These are phyloP conservation scores for Fusarium anthophilum DNA, from an alignment of 2,329 filamentous ascomycete genomes.

Conservation along the genomic window DNA sequence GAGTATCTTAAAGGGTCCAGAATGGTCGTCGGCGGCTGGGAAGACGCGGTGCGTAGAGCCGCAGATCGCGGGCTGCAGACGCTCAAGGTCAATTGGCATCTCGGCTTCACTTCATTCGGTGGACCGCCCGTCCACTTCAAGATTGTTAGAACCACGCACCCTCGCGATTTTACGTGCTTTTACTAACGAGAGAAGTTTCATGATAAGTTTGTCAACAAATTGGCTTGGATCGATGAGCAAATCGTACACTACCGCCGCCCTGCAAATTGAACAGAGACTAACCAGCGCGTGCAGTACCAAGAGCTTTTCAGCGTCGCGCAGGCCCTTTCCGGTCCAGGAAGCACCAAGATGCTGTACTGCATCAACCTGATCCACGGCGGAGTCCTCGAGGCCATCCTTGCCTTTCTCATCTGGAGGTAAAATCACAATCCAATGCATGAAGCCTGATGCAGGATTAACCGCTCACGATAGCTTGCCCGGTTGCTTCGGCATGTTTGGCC, in stretches of 20 bases:
- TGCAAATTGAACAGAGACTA: too few species aligned
- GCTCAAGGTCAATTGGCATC: conserved; percentile 22
- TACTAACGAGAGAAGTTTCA: conserved; percentile 12
- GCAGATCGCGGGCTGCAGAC: conserved; percentile 6
- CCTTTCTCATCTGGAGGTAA: conserved; percentile 68
- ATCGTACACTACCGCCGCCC: conserved; percentile 52
- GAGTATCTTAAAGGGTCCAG: fast-evolving
- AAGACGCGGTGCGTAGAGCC: neutral
- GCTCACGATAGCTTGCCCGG: conserved; percentile 63
- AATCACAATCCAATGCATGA: too few species aligned
- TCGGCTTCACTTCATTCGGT: conserved; percentile 21
- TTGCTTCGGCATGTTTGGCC: conserved; percentile 74
- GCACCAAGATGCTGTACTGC: conserved; percentile 77
- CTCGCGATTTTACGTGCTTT: fast-evolving
- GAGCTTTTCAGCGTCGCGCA: conserved; percentile 77
- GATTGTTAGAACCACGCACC: too few species aligned
- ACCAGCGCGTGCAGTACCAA: conserved; percentile 47
- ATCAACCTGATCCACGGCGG: conserved; percentile 72
- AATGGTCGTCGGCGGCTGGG: conserved; percentile 8
- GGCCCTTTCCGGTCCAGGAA: conserved; percentile 72
- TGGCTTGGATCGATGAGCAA: conserved; percentile 75
- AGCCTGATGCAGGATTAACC: too few species aligned
- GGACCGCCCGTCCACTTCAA: conserved; percentile 33
- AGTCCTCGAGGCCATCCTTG: conserved; percentile 64
- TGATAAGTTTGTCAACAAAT: conserved; percentile 65